Base-by-base conservation (phyloP, 2,329 filamentous ascomycete genomes). In the Colletotrichum limetticola region DNA sequence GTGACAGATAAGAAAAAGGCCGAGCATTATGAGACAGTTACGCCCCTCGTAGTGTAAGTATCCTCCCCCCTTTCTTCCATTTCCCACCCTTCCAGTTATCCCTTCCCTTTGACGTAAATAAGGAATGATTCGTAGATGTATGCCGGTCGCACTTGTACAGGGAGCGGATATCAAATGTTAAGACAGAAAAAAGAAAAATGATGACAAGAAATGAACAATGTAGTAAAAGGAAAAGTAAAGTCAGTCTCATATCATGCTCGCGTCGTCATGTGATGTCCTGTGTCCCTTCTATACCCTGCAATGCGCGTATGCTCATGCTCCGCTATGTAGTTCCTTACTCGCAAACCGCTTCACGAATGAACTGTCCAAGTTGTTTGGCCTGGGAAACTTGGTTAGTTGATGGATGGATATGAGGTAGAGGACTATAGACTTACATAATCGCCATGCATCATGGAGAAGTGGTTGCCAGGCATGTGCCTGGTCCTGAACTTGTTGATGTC, bases 381-480 rank as follows among this genome's bases (percentile, higher is more conserved):
- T 83, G 65, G 3, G 11, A 26, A 24, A 1, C 16, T 11, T 42
- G 46, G 74, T 79, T 76, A 80, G 77, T 49, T 55, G 19, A 22
- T 3, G 61, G 4, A 3, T 55, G 5, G n/a, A 19, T 0, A 24
- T 42, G 14, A 32, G 4, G 8, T 12, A 2, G 26, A 24, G 9
- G 5, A 26, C 4, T 32, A 1, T 35, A 19, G 12, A 81, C 83
- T 75, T 76, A 85, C 83, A 69, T 82, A 66, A 4, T 85, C 79
- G 74, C 90, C 91, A 80, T 92, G 90, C 91, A 94, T 94, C 92
- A 94, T 94, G 24, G 88, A 90, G 83, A 94, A 94, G 82, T 94
- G 92, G 78, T 94, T 93, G 2, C 91, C 92, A 19, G 89, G 89
- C 90, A 93, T 92, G 78, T 92, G 90, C 67, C 87, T 87, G 75